These are phyloP conservation scores for Cynara cardunculus DNA, from an alignment of 129 eudicot species.

Conservation along the genomic window DNA sequence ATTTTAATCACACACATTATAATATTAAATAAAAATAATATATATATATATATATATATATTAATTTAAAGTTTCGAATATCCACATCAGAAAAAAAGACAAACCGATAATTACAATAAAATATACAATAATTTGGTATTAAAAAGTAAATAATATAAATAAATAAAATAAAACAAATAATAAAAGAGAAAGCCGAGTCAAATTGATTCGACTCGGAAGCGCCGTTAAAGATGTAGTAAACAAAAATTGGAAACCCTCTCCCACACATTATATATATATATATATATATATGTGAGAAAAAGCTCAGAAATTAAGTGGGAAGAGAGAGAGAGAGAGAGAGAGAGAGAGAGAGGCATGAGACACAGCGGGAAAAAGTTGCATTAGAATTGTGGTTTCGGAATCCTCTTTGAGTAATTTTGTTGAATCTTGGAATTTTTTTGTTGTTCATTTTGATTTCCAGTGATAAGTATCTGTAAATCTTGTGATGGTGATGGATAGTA, in stretches of 20 bases:
- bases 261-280: neutral
- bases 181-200: neutral
- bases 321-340: constrained; percentile 3
- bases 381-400: constrained; percentile 24
- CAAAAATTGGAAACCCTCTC: constrained; percentile 2
- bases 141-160: neutral
- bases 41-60: no score
- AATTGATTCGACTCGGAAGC: constrained; percentile 27
- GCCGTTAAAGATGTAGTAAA: constrained; percentile 22
- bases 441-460: constrained; percentile 3
- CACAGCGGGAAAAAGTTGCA: constrained; percentile 18
- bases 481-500: constrained; percentile 72
- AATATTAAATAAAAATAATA: no score
- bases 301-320: constrained; percentile 10
- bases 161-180: neutral
- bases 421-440: neutral
- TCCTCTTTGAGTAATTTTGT: neutral
- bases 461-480: constrained; percentile 3
- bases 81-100: neutral
- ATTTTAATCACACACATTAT: neutral
- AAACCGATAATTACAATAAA: neutral
- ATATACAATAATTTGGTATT: no score
- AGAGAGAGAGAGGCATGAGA: constrained; percentile 1
- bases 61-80: no score
- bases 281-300: constrained; percentile 14